phyloP scores from a whole-genome alignment of 768 basidiomycete genomes.

The Cubamyces lactineus region DNA sequence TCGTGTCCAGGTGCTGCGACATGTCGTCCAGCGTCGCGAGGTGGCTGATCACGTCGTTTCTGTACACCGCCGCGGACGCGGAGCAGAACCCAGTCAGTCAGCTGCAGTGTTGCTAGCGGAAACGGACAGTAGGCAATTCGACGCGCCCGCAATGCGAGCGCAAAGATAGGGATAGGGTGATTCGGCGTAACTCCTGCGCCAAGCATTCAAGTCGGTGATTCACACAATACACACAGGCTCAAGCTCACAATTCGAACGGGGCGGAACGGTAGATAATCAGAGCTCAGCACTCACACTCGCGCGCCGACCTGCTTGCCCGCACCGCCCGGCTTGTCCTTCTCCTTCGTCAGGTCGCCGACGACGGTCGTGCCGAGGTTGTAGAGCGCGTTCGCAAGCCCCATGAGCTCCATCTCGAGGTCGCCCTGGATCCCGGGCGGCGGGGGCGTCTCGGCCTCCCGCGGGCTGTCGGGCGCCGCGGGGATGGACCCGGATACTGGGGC shows the following conservation, averaged over 20 bases:
- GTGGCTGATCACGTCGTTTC: conserved; percentile 76
- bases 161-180: not conserved
- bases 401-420: conserved; percentile 73
- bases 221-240: no score
- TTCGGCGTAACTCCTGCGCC: not conserved
- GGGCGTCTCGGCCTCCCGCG: conserved; percentile 74
- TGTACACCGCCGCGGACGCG: conserved; percentile 32
- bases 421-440: conserved; percentile 70
- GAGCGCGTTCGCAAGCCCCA: conserved; percentile 75
- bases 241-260: no score
- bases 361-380: conserved; percentile 86
- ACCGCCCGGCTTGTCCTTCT: conserved; percentile 64
- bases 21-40: conserved; percentile 69
- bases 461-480: conserved; percentile 58
- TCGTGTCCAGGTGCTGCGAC: conserved; percentile 60
- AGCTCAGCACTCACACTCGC: conserved; percentile 57
- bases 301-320: conserved; percentile 78
- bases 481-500: not conserved
- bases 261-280: not conserved
- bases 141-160: not conserved
- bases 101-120: no score
- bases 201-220: not conserved
- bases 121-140: not conserved
- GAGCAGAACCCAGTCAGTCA: not conserved
- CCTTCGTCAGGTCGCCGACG: conserved; percentile 81